phyloP scores from a whole-genome alignment of 352 stramenopile genomes.

The Globisporangium emineosum region DNA sequence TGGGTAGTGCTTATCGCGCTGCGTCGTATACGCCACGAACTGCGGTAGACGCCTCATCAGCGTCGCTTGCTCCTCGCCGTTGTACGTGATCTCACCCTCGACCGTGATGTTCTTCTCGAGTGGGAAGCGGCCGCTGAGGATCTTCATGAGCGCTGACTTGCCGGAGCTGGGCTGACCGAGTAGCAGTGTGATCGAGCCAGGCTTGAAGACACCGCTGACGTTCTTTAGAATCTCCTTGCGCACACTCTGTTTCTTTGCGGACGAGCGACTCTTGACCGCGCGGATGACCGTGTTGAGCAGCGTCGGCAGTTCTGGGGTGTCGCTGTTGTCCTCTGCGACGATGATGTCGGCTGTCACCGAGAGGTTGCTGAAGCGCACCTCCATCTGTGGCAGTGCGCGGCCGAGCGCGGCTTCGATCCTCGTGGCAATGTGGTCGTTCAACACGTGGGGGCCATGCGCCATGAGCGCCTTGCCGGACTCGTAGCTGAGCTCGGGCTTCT shows the following conservation, averaged over 20 bases:
- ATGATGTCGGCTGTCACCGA: constrained; percentile 15
- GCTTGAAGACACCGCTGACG: constrained; percentile 35
- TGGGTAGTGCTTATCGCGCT: constrained; percentile 43
- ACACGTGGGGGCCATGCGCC: constrained; percentile 23
- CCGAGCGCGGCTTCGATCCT: constrained; percentile 28
- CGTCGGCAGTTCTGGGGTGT: constrained; percentile 20
- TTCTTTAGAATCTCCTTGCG: constrained; percentile 40
- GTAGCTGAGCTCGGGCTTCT: neutral
- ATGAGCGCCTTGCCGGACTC: constrained; percentile 27
- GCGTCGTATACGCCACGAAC: constrained; percentile 42
- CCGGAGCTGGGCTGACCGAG: constrained; percentile 44
- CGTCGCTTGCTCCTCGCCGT: constrained; percentile 17
- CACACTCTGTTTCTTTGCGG: constrained; percentile 26
- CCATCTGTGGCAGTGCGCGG: constrained; percentile 33
- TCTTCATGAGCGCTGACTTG: constrained; percentile 55
- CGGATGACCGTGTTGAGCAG: too few species aligned
- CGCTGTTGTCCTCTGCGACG: neutral
- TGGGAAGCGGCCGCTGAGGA: constrained; percentile 38
- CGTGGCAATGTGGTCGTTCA: constrained; percentile 31
- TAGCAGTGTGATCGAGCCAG: constrained; percentile 46
- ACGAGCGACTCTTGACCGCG: constrained; percentile 24
- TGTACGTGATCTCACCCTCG: constrained; percentile 42
- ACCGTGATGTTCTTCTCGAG: constrained; percentile 28
- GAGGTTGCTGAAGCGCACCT: constrained; percentile 37
- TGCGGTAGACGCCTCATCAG: constrained; percentile 46